A percentile compares a stretch with the other conserved stretches of the same genome.
Conservation (phyloP, 2,329 filamentous ascomycete species). For the Cladosporium sp. region DNA sequence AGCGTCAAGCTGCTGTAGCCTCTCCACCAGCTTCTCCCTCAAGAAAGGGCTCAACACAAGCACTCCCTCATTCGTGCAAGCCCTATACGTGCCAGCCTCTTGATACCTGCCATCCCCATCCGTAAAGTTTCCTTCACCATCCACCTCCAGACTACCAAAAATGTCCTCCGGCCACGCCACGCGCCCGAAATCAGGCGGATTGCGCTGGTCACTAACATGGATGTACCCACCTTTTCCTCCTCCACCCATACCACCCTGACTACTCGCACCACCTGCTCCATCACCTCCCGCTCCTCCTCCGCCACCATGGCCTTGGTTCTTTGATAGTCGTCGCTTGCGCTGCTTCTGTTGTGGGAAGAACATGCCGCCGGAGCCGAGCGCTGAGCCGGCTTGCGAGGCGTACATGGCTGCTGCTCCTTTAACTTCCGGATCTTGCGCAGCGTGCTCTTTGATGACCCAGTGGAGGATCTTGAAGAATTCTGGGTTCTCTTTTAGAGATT, state of each 20-base stretch:
- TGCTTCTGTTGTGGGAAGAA: conserved; percentile 46
- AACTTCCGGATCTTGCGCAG: conserved; percentile 58
- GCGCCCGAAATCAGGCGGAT: conserved; percentile 64
- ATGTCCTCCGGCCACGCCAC: conserved; percentile 69
- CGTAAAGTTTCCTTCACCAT: conserved; percentile 59
- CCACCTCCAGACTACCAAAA: conserved; percentile 65
- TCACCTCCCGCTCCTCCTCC: conserved; percentile 48
- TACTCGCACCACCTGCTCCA: conserved; percentile 57
- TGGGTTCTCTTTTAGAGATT: conserved; percentile 59
- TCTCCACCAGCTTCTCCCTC: conserved; percentile 37
- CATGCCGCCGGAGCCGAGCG: conserved; percentile 54
- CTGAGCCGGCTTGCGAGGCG: conserved; percentile 59
- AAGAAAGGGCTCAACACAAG: conserved; percentile 39
- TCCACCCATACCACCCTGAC: conserved; percentile 60
- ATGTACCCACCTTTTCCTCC: conserved; percentile 63
- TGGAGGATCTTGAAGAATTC: conserved; percentile 60
- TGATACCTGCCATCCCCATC: conserved; percentile 61
- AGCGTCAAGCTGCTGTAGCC: conserved; percentile 37
- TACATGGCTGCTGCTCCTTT: conserved; percentile 62
- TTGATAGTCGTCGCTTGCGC: conserved; percentile 27
- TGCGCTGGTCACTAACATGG: conserved; percentile 62
- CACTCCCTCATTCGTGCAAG: conserved; percentile 63
- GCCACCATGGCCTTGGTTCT: conserved; percentile 33
- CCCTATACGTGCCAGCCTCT: conserved; percentile 62
- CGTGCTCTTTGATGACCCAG: conserved; percentile 56